Conservation (phyloP, 176 grass and related monocot species). For the Bothriochloa decipiens region DNA sequence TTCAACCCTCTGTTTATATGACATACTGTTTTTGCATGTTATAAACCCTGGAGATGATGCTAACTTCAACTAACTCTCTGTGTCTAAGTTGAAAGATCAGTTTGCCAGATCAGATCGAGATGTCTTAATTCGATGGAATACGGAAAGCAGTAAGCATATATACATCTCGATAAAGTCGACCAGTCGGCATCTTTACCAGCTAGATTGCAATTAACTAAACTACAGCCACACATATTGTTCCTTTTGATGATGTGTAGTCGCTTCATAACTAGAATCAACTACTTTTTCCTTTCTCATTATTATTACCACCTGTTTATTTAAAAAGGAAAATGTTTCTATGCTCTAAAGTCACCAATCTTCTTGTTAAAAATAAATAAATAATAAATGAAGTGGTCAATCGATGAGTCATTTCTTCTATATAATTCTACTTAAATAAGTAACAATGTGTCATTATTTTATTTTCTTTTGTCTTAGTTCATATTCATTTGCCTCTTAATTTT, state of each 20-base stretch:
- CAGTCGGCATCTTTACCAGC: neutral
- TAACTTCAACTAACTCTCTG: too few species aligned
- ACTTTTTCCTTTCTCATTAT: neutral
- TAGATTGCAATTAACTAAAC: neutral
- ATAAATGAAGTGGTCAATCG: too few species aligned
- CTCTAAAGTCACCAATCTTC: neutral
- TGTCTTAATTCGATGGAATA: too few species aligned
- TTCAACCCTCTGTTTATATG: too few species aligned
- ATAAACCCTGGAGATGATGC: too few species aligned
- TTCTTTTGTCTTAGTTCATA: too few species aligned
- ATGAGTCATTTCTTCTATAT: neutral
- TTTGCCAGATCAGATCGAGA: too few species aligned
- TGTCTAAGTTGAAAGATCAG: too few species aligned
- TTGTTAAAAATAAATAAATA: neutral
- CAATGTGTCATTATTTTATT: too few species aligned
- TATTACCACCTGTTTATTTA: neutral
- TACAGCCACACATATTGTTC: neutral
- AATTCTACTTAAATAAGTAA: neutral
- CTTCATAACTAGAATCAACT: neutral
- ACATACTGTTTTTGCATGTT: too few species aligned
- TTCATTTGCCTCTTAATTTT: neutral
- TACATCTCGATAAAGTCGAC: slow-evolving; percentile 1
- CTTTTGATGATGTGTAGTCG: neutral
- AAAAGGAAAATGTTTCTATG: neutral
- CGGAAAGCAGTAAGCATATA: too few species aligned